These are phyloP conservation scores for Rhinocladiella similis DNA, from an alignment of 2,329 filamentous ascomycete genomes.

Conservation along the genomic window DNA sequence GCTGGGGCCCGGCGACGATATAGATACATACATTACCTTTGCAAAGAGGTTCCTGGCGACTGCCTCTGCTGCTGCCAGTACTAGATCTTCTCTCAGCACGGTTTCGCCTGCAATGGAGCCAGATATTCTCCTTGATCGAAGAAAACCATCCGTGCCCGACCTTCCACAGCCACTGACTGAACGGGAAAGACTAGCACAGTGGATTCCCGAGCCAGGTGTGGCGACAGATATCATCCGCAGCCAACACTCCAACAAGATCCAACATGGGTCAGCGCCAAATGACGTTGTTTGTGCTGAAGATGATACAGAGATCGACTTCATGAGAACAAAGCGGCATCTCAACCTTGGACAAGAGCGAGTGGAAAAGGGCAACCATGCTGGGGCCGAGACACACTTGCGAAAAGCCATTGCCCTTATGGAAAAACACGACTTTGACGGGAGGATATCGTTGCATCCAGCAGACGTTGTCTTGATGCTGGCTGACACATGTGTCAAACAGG, in stretches of 20 bases:
- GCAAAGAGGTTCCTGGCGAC: conserved; percentile 26
- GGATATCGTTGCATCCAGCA: conserved; percentile 24
- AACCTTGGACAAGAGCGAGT: conserved; percentile 24
- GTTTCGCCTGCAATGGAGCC: conserved; percentile 18
- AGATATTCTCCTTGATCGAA: background rate
- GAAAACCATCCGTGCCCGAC: background rate
- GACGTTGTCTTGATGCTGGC: conserved; percentile 27
- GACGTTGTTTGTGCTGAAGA: conserved; percentile 1
- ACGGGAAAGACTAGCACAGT: conserved; percentile 10
- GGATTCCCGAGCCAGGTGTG: conserved; percentile 12
- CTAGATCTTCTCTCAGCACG: conserved; percentile 23
- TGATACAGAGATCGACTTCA: conserved; percentile 21
- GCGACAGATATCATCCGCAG: background rate
- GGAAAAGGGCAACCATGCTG: conserved; percentile 18
- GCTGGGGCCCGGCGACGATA: conserved; percentile 11
- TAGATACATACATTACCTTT: conserved; percentile 26
- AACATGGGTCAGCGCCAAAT: background rate
- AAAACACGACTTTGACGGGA: conserved; percentile 23
- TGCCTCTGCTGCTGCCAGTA: conserved; percentile 28
- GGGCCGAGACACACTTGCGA: conserved; percentile 27
- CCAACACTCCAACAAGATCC: background rate
- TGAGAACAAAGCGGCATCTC: conserved; percentile 22
- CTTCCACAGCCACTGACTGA: background rate
- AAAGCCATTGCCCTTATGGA: conserved; percentile 23
- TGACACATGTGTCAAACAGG: conserved; percentile 23